These are phyloP conservation scores for Monilinia vaccinii-corymbosi DNA, from an alignment of 2,329 filamentous ascomycete species.

Conservation along the genomic window DNA sequence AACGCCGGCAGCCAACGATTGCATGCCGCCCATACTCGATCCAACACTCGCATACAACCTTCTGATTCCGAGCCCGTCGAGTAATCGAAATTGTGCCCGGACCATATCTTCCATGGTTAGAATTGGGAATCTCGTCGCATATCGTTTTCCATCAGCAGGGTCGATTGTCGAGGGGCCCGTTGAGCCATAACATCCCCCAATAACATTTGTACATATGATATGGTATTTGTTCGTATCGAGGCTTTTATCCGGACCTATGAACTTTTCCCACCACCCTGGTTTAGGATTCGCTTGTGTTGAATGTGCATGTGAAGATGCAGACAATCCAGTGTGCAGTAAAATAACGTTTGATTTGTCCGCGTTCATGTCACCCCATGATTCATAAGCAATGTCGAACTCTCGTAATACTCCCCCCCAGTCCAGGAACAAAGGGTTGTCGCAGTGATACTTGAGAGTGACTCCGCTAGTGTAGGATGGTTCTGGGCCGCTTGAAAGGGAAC, in stretches of 20 bases:
- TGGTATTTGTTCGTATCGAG: conserved; percentile 89
- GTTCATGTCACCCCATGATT: conserved; percentile 83
- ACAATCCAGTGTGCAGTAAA: conserved; percentile 85
- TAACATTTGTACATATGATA: conserved; percentile 91
- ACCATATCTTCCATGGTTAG: conserved; percentile 98
- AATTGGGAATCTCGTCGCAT: conserved; percentile 92
- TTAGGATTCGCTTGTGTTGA: conserved; percentile 81
- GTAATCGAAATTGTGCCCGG: conserved; percentile 80
- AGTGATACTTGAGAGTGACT: conserved; percentile 70
- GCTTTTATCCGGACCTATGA: conserved; percentile 79
- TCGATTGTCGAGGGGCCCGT: conserved; percentile 82
- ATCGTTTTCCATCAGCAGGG: conserved; percentile 76
- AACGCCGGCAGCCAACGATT: conserved; percentile 78
- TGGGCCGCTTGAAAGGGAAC: conserved; percentile 65
- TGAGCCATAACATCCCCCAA: conserved; percentile 92
- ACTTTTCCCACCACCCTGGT: conserved; percentile 98
- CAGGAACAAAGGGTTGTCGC: conserved; percentile 63
- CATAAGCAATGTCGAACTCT: conserved; percentile 84
- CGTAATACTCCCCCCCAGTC: conserved; percentile 94
- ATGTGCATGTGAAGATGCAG: conserved; percentile 93
- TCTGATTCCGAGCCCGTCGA: conserved; percentile 68
- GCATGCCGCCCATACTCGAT: conserved; percentile 98
- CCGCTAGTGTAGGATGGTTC: conserved; percentile 93
- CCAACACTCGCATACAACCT: conserved; percentile 88
- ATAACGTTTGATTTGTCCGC: conserved; percentile 78